These are phyloP conservation scores for Wickerhamomyces bisporus DNA, from an alignment of 805 yeast genomes.

Conservation along the genomic window DNA sequence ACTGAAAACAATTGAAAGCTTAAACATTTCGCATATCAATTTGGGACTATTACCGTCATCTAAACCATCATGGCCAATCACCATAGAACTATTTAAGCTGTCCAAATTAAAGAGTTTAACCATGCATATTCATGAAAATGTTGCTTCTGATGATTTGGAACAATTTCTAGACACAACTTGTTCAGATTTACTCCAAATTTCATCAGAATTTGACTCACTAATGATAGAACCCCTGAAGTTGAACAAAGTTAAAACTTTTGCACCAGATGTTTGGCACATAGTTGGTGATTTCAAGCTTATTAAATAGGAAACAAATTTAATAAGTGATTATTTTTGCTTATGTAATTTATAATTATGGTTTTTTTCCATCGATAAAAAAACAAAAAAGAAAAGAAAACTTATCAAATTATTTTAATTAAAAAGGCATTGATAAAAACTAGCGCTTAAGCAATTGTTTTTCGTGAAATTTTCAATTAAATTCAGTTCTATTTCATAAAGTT, in stretches of 20 bases:
- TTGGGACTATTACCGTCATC: conserved; percentile 78
- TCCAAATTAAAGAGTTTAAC: conserved; percentile 15
- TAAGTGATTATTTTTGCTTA: too few species aligned
- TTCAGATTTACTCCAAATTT: conserved; percentile 2
- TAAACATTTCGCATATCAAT: conserved; percentile 53
- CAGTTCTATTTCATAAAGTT: too few species aligned
- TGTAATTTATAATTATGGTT: too few species aligned
- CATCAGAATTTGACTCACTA: conserved; percentile 1
- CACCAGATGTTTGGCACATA: conserved; percentile 82
- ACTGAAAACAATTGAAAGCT: conserved; percentile 21
- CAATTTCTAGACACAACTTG: conserved; percentile 6
- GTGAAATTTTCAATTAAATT: too few species aligned
- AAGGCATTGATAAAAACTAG: too few species aligned
- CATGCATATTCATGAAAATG: conserved; percentile 76
- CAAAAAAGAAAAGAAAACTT: too few species aligned
- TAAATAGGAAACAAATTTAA: too few species aligned
- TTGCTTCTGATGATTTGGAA: conserved; percentile 38
- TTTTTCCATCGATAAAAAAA: too few species aligned
- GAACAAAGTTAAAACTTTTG: conserved; percentile 75
- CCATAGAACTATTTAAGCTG: conserved; percentile 25
- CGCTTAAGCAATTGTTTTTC: too few species aligned
- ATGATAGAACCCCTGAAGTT: conserved; percentile 29
- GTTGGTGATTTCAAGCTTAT: conserved; percentile 38
- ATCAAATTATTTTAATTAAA: too few species aligned
- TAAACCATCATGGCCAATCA: conserved; percentile 51